phyloP scores from a whole-genome alignment of 108 stramenopile genomes.

The Asterionellopsis glacialis region DNA sequence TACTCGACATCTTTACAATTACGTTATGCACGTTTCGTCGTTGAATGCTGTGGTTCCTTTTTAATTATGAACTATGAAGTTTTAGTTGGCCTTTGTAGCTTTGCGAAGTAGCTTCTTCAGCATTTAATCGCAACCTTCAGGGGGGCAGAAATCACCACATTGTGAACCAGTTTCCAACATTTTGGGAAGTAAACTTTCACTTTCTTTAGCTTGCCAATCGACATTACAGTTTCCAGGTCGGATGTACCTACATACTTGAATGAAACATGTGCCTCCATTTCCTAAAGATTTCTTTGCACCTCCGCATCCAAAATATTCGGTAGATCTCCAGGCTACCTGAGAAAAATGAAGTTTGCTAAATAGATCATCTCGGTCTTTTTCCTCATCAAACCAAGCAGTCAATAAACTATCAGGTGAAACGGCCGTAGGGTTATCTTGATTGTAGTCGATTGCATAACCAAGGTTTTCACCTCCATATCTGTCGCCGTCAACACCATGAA shows the following conservation, averaged over 20 bases:
- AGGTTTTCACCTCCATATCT: conserved; percentile 5
- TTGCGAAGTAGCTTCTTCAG: too few relatives aligned
- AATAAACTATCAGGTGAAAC: neutral
- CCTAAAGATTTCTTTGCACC: neutral
- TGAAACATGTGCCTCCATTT: neutral
- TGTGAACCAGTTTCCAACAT: too few relatives aligned
- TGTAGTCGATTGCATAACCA: neutral
- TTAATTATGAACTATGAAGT: too few relatives aligned
- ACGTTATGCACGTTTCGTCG: too few relatives aligned
- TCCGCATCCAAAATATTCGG: conserved; percentile 4
- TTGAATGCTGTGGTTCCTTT: too few relatives aligned
- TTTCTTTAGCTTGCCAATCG: neutral
- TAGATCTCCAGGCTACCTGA: neutral
- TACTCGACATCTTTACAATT: too few relatives aligned
- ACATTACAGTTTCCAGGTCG: conserved; percentile 5
- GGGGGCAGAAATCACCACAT: too few relatives aligned
- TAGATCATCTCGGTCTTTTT: neutral
- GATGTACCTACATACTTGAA: conserved; percentile 4
- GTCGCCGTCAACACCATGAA: neutral
- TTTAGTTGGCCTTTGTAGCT: too few relatives aligned
- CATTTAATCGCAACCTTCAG: too few relatives aligned
- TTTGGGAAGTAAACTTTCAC: too few relatives aligned
- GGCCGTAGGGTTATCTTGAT: too few relatives aligned
- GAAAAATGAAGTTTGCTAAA: neutral
- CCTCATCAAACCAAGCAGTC: neutral